phyloP scores from a whole-genome alignment of 2,329 filamentous ascomycete genomes.

The Clarireedia homoeocarpa region DNA sequence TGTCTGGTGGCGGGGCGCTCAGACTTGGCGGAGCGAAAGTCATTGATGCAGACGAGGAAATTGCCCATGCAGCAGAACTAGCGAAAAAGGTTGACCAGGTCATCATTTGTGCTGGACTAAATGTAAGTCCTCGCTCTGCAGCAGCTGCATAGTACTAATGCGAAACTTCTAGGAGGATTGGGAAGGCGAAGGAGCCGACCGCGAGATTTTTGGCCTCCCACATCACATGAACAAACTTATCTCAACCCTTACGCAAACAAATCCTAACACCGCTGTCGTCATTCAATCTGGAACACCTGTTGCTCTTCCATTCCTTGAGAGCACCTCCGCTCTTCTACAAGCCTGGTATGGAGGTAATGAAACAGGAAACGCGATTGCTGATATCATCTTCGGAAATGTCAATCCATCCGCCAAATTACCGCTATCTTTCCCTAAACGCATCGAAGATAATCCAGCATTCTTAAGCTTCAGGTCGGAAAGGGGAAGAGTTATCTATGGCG shows the following conservation, averaged over 20 bases:
- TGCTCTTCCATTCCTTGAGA: slow-evolving; percentile 59
- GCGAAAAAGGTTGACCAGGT: slow-evolving; percentile 66
- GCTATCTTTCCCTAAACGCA: slow-evolving; percentile 58
- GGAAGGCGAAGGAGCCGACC: slow-evolving; percentile 30
- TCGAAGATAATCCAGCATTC: slow-evolving; percentile 68
- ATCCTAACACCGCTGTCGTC: slow-evolving; percentile 63
- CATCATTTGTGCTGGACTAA: slow-evolving; percentile 68
- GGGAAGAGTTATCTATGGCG: slow-evolving; percentile 65
- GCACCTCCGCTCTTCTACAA: slow-evolving; percentile 52
- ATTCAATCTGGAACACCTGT: slow-evolving; percentile 73
- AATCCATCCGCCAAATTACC: slow-evolving; percentile 67
- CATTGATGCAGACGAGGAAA: slow-evolving; percentile 49
- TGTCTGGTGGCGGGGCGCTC: slow-evolving; percentile 52
- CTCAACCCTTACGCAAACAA: slow-evolving; percentile 40
- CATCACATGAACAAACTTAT: slow-evolving; percentile 33
- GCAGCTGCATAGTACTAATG: slow-evolving; percentile 37
- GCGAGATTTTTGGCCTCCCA: slow-evolving; percentile 22
- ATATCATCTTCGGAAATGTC: slow-evolving; percentile 56
- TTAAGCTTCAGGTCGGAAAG: slow-evolving; percentile 67
- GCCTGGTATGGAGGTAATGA: slow-evolving; percentile 88
- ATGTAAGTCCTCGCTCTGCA: slow-evolving; percentile 31
- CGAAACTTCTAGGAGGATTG: slow-evolving; percentile 40
- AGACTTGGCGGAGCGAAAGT: slow-evolving; percentile 53
- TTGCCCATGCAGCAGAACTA: slow-evolving; percentile 56
- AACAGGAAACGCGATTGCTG: slow-evolving; percentile 72